These are phyloP conservation scores for Aspergillus persii DNA, from an alignment of 2,329 filamentous ascomycete species.

Conservation along the genomic window DNA sequence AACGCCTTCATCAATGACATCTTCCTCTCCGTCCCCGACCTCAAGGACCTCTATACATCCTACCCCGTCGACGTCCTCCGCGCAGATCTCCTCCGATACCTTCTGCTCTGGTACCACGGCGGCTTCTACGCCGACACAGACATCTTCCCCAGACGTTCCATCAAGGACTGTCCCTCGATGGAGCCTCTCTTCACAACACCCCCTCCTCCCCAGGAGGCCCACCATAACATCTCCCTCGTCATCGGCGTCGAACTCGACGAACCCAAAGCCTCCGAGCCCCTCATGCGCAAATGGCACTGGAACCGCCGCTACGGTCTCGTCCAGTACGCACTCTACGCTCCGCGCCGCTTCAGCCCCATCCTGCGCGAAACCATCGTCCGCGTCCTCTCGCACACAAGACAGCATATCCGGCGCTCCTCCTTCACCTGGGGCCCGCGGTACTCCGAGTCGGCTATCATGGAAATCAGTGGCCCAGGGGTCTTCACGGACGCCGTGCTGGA, in stretches of 20 bases:
- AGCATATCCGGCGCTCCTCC: conserved; percentile 19
- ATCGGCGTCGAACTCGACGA: conserved; percentile 38
- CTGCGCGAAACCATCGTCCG: conserved; percentile 31
- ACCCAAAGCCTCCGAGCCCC: conserved; percentile 29
- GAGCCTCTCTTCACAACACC: conserved; percentile 14
- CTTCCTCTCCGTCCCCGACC: conserved; percentile 27
- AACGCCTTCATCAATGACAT: conserved; percentile 26
- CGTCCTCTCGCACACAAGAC: conserved; percentile 30
- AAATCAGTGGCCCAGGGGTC: conserved; percentile 34
- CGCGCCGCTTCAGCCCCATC: conserved; percentile 34
- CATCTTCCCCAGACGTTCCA: conserved; percentile 26
- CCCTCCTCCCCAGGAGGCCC: not conserved
- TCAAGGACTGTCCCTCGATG: conserved; percentile 29
- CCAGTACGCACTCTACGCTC: conserved; percentile 37
- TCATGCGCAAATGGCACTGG: conserved; percentile 36
- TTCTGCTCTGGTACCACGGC: conserved; percentile 36
- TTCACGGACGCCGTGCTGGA: conserved; percentile 36
- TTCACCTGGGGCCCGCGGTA: conserved; percentile 18
- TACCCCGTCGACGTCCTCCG: conserved; percentile 49
- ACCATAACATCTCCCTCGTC: conserved; percentile 30
- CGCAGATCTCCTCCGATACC: conserved; percentile 47
- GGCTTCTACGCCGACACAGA: conserved; percentile 38
- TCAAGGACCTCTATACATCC: conserved; percentile 26
- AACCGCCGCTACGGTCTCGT: conserved; percentile 33
- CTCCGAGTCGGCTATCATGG: conserved; percentile 28